Evolutionary conservation across 176 grass and related monocot genomes (phyloP), one percentile per base, ranked within the genome.

Genomic region (Juncus effusus): DNA sequence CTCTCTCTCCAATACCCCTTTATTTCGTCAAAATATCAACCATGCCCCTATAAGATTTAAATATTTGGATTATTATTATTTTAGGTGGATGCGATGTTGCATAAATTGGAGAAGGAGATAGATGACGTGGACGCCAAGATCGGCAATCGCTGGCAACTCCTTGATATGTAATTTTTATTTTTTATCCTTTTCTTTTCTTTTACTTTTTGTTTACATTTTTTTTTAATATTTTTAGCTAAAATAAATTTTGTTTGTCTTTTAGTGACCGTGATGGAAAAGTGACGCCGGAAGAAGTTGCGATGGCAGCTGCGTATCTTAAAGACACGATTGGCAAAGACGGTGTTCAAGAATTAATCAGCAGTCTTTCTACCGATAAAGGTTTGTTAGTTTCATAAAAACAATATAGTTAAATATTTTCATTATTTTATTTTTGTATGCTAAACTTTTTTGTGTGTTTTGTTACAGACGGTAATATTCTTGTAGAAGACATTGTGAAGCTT

Each of bases 391-490:
- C 19, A 28, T 28, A 28, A 28, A 28, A 28, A 28, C 0, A 28
- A 28, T 28, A 28, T 28, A 28, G 19, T 28, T 28, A 28, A 28
- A 28, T 9, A 70, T 82, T 55, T 40, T 75, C 44, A 3, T 40
- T 75, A 39, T 45, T 36, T 50, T 16, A 40, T 57, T 75, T 54
- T 10, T 12, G 36, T 36, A 38, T 38, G 16, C 13, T 36, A 3
- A 66, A 41, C 63, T 10, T 35, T 36, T 66, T 28, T 28, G 8
- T 50, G 2, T 14, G 6, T 39, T n/a, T 13, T 39, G 45, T 4
- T 36, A 78, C 85, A 97, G 93, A 97, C 63, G 93, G 93, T 54
- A 97, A 97, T 13, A 97, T 97, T 75, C 93, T 92, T 40, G 93
- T 97, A 51, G 88, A 97, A 77, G 93, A 97, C 75, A 92, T 97